phyloP scores from a whole-genome alignment of 2,329 filamentous ascomycete species.

The Pseudogymnoascus sp. region DNA sequence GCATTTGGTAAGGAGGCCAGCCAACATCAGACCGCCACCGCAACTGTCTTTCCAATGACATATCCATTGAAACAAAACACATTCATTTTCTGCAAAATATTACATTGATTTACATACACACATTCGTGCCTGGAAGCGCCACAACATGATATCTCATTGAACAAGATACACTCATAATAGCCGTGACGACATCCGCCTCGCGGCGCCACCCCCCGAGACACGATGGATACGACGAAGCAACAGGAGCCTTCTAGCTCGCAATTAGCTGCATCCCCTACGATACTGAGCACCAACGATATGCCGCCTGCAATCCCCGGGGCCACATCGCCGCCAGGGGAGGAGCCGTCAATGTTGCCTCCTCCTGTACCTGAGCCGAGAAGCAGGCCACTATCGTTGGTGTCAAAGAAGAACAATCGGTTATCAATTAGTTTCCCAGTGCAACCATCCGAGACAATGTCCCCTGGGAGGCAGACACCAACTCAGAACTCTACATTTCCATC shows the following conservation, averaged over 20 bases:
- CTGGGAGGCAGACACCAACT: constrained; percentile 17
- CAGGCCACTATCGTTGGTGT: background rate
- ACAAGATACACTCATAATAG: background rate
- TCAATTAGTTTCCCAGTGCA: constrained; percentile 26
- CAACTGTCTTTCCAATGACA: constrained; percentile 4
- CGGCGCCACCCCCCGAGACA: background rate
- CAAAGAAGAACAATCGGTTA: constrained; percentile 20
- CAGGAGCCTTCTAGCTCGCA: background rate
- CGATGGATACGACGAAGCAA: constrained; percentile 4
- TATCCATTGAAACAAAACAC: background rate
- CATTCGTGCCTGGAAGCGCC: background rate
- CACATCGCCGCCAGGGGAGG: background rate
- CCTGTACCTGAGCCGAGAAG: constrained; percentile 11
- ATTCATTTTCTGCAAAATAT: background rate
- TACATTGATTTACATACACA: background rate
- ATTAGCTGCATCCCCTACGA: background rate
- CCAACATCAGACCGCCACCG: constrained; percentile 3
- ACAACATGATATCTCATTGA: constrained; percentile 1
- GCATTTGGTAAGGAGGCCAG: constrained; percentile 5
- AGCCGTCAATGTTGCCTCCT: constrained; percentile 19
- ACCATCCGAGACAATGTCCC: constrained; percentile 11
- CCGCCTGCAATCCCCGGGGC: background rate
- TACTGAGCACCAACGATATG: background rate
- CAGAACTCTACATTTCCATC: constrained; percentile 22
- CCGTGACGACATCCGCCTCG: background rate